Percentiles rank a stretch among this genome's conserved stretches.
Evolutionary conservation across 106 monocot species (phyloP).

Genomic region (Ottelia alismoides): DNA sequence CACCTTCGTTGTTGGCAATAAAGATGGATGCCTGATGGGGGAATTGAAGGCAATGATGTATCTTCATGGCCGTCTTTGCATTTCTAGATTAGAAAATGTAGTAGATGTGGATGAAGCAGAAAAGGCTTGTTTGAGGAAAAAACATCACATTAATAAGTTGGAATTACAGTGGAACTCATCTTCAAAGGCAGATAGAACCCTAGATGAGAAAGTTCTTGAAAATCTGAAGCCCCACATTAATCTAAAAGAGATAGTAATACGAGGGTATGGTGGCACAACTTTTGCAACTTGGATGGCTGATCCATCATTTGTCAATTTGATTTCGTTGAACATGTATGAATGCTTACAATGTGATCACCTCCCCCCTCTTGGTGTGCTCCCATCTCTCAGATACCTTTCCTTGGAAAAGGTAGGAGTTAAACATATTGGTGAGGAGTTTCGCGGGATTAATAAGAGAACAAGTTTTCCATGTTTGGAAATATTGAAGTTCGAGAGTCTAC

Average conservation of each 20-base stretch:
- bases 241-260: slow-evolving; percentile 22
- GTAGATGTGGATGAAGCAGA: slow-evolving; percentile 14
- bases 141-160: slow-evolving; percentile 10
- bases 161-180: slow-evolving; percentile 17
- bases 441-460: background rate
- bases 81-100: slow-evolving; percentile 43
- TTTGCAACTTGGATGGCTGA: slow-evolving; percentile 25
- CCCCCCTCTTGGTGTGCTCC: slow-evolving; percentile 28
- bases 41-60: slow-evolving; percentile 24
- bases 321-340: slow-evolving; percentile 12
- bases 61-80: slow-evolving; percentile 35
- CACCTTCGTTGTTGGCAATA: slow-evolving; percentile 18
- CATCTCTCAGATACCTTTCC: slow-evolving; percentile 14
- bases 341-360: slow-evolving; percentile 6
- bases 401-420: slow-evolving; percentile 10
- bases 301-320: slow-evolving; percentile 15
- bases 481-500: slow-evolving; percentile 23
- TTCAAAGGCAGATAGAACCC: background rate
- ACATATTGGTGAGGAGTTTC: slow-evolving; percentile 10
- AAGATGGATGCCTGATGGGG: slow-evolving; percentile 10
- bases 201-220: slow-evolving; percentile 14
- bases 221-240: slow-evolving; percentile 16
- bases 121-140: slow-evolving; percentile 19
- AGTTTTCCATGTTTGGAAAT: slow-evolving; percentile 26
- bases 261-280: slow-evolving; percentile 10